phyloP scores from a whole-genome alignment of 2,329 filamentous ascomycete genomes.

The Iodosphaeria phyllophila region DNA sequence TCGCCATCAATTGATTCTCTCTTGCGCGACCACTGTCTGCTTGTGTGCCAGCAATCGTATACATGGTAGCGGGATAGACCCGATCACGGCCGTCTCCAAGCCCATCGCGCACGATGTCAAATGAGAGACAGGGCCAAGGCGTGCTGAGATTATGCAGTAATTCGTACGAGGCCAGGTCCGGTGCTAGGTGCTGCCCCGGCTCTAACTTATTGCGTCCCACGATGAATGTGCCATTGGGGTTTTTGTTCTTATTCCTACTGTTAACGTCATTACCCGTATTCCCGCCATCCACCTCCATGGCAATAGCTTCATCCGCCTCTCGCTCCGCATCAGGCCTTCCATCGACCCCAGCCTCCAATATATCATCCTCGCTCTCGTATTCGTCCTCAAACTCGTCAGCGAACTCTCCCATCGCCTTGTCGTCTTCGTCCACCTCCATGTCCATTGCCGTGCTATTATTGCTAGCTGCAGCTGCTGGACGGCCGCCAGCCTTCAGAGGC shows the following conservation, averaged over 20 bases:
- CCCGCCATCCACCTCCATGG: constrained; percentile 39
- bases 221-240: constrained; percentile 80
- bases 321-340: constrained; percentile 81
- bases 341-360: constrained; percentile 86
- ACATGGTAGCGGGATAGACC: constrained; percentile 89
- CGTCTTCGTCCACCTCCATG: constrained; percentile 45
- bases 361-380: constrained; percentile 77
- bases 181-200: constrained; percentile 75
- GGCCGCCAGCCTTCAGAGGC: constrained; percentile 37
- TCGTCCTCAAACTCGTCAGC: constrained; percentile 93
- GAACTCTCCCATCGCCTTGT: constrained; percentile 57
- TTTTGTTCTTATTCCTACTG: no score
- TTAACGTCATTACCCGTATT: constrained; percentile 41
- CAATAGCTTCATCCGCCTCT: constrained; percentile 75
- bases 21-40: constrained; percentile 55
- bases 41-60: constrained; percentile 87
- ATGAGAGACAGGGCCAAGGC: constrained; percentile 92
- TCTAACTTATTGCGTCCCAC: constrained; percentile 84
- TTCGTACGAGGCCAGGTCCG: constrained; percentile 88
- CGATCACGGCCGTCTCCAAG: constrained; percentile 70
- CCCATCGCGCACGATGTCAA: constrained; percentile 74
- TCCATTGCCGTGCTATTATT: no score
- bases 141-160: constrained; percentile 92
- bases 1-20: constrained; percentile 88
- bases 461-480: constrained; percentile 40